Base-by-base conservation (phyloP, 306 rosid genomes). In the Lathyrus tuberosus region DNA sequence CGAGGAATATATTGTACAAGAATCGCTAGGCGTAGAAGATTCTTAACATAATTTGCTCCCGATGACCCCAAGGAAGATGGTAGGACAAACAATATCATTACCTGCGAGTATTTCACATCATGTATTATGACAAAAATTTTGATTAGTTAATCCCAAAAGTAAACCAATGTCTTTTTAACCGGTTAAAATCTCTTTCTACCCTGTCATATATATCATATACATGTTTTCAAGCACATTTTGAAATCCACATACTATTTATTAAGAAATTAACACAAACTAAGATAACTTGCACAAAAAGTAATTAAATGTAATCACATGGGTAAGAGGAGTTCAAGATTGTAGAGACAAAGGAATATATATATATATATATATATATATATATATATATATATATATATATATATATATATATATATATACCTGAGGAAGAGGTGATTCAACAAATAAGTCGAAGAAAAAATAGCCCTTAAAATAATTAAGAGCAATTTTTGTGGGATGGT, bases 381-480 rank as follows among this genome's bases (percentile, higher is more conserved):
- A n/a, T n/a, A n/a, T n/a, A n/a, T n/a, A n/a, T n/a, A n/a, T n/a
- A n/a, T n/a, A n/a, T n/a, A n/a, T n/a, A n/a, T n/a, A n/a, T n/a
- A n/a, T n/a, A n/a, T n/a, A n/a, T n/a, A n/a, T n/a, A n/a, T n/a
- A n/a, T n/a, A n/a, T n/a, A n/a, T 70, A 40, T 80, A 91, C 97
- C 85, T 89, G 95, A 76, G 96, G 96, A 82, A 92, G 91, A 9
- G 96, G 97, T 63, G 86, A 60, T 40, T 80, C 86, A 73, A 76
- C 78, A 71, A 92, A 86, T 18, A 87, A 16, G 79, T 92, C 97
- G 2, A 92, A 1, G 15, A 81, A n/a, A 75, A 92, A 86, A 42
- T 62, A 84, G 28, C 97, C 66, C 51, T 57, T 9, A 48, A 92
- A 35, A 76, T 92, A 92, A 83, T 89, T 56, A 16, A 67, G 52